Evolutionary conservation across 192 early-diverging fungal species (phyloP).

Genomic region (Podila clonocystis): DNA sequence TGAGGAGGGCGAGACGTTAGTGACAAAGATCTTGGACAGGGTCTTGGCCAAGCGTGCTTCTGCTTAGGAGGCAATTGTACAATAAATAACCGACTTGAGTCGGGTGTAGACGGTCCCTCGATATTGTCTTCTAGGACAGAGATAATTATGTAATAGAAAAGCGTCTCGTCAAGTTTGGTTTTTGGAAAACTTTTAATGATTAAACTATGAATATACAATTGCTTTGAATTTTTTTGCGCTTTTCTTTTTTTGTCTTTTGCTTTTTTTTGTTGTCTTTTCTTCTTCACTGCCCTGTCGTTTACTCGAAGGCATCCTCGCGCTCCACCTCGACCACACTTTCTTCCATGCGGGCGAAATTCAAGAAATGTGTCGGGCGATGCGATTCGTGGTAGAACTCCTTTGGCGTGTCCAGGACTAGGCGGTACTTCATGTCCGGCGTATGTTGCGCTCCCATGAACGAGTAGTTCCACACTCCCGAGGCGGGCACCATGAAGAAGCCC

Average conservation of each 20-base stretch:
- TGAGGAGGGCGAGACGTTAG: constrained; percentile 40
- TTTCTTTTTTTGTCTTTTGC: no score
- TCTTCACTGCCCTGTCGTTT: constrained; percentile 1
- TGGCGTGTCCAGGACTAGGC: constrained; percentile 88
- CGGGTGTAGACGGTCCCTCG: no score
- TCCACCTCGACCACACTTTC: constrained; percentile 65
- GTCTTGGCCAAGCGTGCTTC: constrained; percentile 42
- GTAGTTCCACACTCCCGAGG: constrained; percentile 97
- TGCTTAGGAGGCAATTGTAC: neutral
- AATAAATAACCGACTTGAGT: neutral
- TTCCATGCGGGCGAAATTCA: constrained; percentile 86
- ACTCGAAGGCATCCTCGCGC: constrained; percentile 68
- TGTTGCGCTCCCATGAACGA: constrained; percentile 98
- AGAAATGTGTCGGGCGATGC: constrained; percentile 95
- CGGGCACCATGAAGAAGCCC: constrained; percentile 98
- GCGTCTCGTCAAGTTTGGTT: no score
- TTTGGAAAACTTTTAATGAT: no score
- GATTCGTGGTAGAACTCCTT: constrained; percentile 98
- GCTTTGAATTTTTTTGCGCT: no score
- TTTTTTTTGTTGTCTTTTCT: no score
- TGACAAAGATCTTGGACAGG: constrained; percentile 44
- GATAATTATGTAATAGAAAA: no score
- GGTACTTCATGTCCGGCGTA: constrained; percentile 92
- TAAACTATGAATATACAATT: neutral
- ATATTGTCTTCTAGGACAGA: no score